Evolutionary conservation across 352 stramenopile genomes (phyloP).

Genomic region (Aphanomyces cochlioides): DNA sequence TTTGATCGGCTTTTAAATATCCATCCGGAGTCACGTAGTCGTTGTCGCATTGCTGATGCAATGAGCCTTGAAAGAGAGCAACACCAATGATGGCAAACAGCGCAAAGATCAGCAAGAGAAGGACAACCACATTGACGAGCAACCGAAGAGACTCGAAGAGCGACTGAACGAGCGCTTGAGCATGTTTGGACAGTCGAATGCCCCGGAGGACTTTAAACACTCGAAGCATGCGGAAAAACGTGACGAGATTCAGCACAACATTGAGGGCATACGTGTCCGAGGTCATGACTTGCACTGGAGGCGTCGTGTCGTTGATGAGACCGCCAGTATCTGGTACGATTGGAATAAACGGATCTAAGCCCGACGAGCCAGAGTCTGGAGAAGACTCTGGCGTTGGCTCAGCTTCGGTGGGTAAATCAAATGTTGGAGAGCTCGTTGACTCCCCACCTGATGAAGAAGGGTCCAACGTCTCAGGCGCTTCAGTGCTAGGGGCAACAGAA

Average conservation of each 20-base stretch:
- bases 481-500: not conserved
- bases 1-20: conserved; percentile 10
- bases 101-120: conserved; percentile 35
- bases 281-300: not conserved
- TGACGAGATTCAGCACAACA: not conserved
- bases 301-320: not conserved
- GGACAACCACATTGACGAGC: conserved; percentile 40
- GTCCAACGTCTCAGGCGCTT: not conserved
- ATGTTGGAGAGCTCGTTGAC: not conserved
- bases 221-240: conserved; percentile 28
- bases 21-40: not conserved
- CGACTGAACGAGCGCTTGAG: conserved; percentile 48
- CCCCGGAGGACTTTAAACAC: conserved; percentile 41
- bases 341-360: not conserved
- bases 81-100: conserved; percentile 33
- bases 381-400: no score
- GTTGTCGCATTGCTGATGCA: conserved; percentile 30
- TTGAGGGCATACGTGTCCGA: not conserved
- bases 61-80: conserved; percentile 29
- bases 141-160: conserved; percentile 43
- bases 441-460: not conserved
- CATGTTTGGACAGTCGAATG: conserved; percentile 42
- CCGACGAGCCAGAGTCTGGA: not conserved
- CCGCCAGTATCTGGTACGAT: not conserved
- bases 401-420: not conserved